Conservation (phyloP, 2,329 filamentous ascomycete genomes). For the Chaetomium globosum region DNA sequence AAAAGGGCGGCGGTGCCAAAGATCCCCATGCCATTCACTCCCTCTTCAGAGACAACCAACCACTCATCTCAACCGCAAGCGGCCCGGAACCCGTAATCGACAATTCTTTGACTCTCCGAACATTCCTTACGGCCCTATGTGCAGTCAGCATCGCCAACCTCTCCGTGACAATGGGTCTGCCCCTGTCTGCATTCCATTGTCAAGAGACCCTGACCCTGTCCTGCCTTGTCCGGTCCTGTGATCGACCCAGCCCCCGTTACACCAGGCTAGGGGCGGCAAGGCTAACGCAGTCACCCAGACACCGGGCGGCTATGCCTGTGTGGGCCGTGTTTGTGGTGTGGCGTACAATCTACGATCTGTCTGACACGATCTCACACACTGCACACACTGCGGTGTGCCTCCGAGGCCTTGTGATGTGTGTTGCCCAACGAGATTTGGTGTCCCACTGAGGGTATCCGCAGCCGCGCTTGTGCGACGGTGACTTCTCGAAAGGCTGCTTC, state of each 20-base stretch:
- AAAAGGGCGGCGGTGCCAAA: background rate
- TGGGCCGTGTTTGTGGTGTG: slow-evolving; percentile 3
- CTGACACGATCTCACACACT: slow-evolving; percentile 25
- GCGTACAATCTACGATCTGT: slow-evolving; percentile 26
- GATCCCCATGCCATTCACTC: background rate
- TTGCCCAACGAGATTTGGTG: slow-evolving; percentile 3
- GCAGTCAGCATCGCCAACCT: background rate
- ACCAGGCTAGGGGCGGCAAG: background rate
- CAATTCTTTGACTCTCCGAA: background rate
- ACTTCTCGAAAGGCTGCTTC: background rate
- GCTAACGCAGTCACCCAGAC: slow-evolving; percentile 3
- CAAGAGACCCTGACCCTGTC: background rate
- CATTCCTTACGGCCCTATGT: slow-evolving; percentile 5
- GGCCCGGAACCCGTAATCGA: background rate
- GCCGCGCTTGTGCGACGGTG: slow-evolving; percentile 3
- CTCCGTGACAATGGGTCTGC: background rate
- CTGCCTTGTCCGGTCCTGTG: background rate
- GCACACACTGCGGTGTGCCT: background rate
- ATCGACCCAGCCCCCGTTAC: slow-evolving; percentile 3
- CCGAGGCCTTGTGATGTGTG: slow-evolving; percentile 14
- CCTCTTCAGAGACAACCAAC: background rate
- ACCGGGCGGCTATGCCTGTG: slow-evolving; percentile 1
- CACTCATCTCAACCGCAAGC: background rate
- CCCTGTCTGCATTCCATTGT: background rate
- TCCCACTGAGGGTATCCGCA: slow-evolving; percentile 7